Evolutionary conservation across 208 protist species (phyloP).

Genomic region (Leishmania guyanensis): DNA sequence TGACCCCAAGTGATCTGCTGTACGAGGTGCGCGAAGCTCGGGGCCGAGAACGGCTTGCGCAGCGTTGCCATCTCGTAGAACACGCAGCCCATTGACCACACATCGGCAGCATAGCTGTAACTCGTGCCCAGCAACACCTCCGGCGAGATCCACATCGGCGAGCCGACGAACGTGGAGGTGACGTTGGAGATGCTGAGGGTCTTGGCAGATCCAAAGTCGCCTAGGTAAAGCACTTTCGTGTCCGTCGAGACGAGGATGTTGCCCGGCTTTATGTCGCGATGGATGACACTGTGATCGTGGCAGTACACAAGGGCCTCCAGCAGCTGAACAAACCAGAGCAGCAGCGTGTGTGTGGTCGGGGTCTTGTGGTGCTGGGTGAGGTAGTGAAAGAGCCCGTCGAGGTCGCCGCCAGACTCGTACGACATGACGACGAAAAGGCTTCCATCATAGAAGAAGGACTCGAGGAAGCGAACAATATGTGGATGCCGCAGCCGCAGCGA

Average conservation of each 20-base stretch:
- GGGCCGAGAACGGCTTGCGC: slow-evolving; percentile 65
- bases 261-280: slow-evolving; percentile 91
- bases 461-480: slow-evolving; percentile 80
- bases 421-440: slow-evolving; percentile 82
- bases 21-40: slow-evolving; percentile 80
- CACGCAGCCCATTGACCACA: slow-evolving; percentile 91
- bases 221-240: slow-evolving; percentile 57
- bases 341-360: slow-evolving; percentile 47
- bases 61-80: slow-evolving; percentile 88
- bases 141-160: slow-evolving; percentile 93
- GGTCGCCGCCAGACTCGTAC: slow-evolving; percentile 84
- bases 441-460: slow-evolving; percentile 72
- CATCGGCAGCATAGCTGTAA: slow-evolving; percentile 93
- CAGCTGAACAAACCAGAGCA: slow-evolving; percentile 83
- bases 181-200: slow-evolving; percentile 71
- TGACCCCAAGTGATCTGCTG: slow-evolving; percentile 78
- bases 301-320: slow-evolving; percentile 79
- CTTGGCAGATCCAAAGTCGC: slow-evolving; percentile 91
- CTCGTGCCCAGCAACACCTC: slow-evolving; percentile 88
- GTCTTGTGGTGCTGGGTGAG: slow-evolving; percentile 44
- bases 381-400: slow-evolving; percentile 63
- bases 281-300: slow-evolving; percentile 80
- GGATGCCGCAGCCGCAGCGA: slow-evolving; percentile 74
- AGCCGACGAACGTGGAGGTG: slow-evolving; percentile 83
- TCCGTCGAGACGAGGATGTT: slow-evolving; percentile 75